Conservation (phyloP, 202 grass and related monocot genomes). For the Schoenoplectus tabernaemontani region DNA sequence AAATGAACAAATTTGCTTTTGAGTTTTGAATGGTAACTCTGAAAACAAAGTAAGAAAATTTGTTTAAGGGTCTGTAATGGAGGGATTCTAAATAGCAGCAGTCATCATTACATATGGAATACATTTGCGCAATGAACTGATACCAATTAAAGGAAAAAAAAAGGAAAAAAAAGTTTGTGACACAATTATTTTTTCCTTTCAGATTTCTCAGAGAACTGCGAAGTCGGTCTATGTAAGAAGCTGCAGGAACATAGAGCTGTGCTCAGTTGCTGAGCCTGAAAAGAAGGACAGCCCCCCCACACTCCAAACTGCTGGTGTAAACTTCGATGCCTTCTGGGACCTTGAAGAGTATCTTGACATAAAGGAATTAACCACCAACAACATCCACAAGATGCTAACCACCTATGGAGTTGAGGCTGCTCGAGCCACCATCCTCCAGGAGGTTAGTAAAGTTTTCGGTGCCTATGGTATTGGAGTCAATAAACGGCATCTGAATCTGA, state of each 20-base stretch:
- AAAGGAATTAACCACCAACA: conserved; percentile 32
- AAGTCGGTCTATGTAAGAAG: conserved; percentile 46
- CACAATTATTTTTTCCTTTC: conserved; percentile 12
- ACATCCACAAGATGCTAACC: conserved; percentile 58
- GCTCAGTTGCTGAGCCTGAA: conserved; percentile 11
- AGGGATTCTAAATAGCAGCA: not conserved
- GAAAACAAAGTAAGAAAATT: not conserved
- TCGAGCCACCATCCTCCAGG: conserved; percentile 47
- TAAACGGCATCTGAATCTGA: conserved; percentile 58
- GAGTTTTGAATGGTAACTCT: not conserved
- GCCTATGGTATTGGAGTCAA: conserved; percentile 60
- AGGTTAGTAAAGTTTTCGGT: conserved; percentile 47
- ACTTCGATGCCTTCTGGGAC: conserved; percentile 54
- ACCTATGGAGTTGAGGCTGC: conserved; percentile 86
- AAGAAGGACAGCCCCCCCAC: not conserved
- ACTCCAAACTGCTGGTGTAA: conserved; percentile 55
- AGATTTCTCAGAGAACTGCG: conserved; percentile 72
- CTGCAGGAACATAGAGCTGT: conserved; percentile 40
- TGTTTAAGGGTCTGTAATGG: not conserved
- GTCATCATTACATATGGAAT: not conserved
- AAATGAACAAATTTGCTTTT: not conserved
- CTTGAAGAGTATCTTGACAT: conserved; percentile 38
- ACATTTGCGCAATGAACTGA: conserved; percentile 1
- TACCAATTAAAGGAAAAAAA: too few relatives aligned
- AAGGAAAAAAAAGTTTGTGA: not conserved